Base-by-base conservation (phyloP, 2,329 filamentous ascomycete species). In the Neocucurbitaria cava region DNA sequence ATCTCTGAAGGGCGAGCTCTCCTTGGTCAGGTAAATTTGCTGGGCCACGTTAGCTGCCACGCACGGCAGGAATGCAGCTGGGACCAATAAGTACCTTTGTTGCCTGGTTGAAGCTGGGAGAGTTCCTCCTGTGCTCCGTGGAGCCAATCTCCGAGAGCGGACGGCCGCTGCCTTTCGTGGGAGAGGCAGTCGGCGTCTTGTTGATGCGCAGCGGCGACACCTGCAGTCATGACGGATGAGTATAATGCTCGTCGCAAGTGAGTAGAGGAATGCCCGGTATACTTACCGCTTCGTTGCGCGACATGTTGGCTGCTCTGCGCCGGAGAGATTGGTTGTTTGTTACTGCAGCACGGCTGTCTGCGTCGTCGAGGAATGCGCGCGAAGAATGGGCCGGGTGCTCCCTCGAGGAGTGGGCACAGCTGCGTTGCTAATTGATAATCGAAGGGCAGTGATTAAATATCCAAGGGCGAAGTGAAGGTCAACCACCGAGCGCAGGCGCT, bases 131-230 rank as follows among this genome's bases (percentile, higher is more conserved):
- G 76, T 87, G 89, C 78, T 93, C 91, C 59, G 90, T 90, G 47
- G 90, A 90, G 66, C 90, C 91, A 71, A 99, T 87, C 80, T 99
- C 95, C 58, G 92, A 90, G 62, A 99, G 84, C 54, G 95, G 90
- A 43, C 72, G 68, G 84, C 76, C 76, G 53, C 76, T 78, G 69
- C 84, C 82, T 76, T 88, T 93, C 69, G 80, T 77, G 40, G 89
- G 86, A 56, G 88, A 87, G 83, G 81, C 52, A 81, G 84, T 66
- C n/a, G 71, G 71, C 69, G 78, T 84, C 79, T 92, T 93, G 78
- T 88, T 88, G 70, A 94, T 91, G 78, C 89, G 89, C 79, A 94
- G 79, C 70, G 90, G 90, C 77, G 89, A 87, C 67, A 91, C 87
- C 88, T 91, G 74, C 18, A 50, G 46, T n/a, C 20, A 46, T 49